Percentiles rank a stretch among this genome's conserved stretches.
phyloP scores from a whole-genome alignment of 2,329 filamentous ascomycete genomes.

The Cercospora canescens region DNA sequence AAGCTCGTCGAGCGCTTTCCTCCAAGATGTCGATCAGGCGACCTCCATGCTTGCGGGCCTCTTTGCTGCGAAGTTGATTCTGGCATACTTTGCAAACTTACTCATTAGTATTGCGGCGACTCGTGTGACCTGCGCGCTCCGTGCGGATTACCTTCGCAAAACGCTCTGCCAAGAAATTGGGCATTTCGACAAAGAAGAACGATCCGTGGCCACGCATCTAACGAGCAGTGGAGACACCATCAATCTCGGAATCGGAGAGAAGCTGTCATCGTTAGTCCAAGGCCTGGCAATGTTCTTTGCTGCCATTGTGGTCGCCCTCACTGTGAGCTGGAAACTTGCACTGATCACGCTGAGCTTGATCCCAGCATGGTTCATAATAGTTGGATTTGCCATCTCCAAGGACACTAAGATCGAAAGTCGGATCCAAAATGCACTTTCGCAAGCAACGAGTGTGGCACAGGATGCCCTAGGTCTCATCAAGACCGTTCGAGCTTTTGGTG shows the following conservation, averaged over 20 bases:
- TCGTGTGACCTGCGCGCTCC: slow-evolving; percentile 49
- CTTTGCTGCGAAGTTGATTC: slow-evolving; percentile 64
- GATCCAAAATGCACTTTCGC: slow-evolving; percentile 37
- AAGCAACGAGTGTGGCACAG: neutral
- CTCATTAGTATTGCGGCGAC: slow-evolving; percentile 53
- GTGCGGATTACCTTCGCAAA: slow-evolving; percentile 64
- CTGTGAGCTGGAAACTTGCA: slow-evolving; percentile 45
- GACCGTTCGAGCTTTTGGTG: neutral
- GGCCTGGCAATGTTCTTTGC: slow-evolving; percentile 40
- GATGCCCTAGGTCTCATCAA: neutral
- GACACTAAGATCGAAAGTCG: slow-evolving; percentile 38
- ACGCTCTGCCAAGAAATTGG: slow-evolving; percentile 67
- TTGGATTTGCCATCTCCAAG: slow-evolving; percentile 35
- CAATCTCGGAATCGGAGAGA: slow-evolving; percentile 43
- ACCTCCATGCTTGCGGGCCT: slow-evolving; percentile 35
- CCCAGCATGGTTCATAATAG: slow-evolving; percentile 42
- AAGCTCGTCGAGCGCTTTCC: neutral
- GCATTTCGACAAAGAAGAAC: slow-evolving; percentile 60
- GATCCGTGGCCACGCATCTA: slow-evolving; percentile 31
- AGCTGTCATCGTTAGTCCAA: slow-evolving; percentile 36
- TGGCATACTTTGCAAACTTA: slow-evolving; percentile 56
- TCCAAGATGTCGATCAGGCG: slow-evolving; percentile 47
- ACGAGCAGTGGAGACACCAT: slow-evolving; percentile 35
- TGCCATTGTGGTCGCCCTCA: slow-evolving; percentile 43
- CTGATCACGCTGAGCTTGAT: slow-evolving; percentile 49